A percentile compares a stretch with the other conserved stretches of the same genome.
Evolutionary conservation across 495 filamentous ascomycete species (phyloP).

Genomic region (Pseudomonodictys pantanalensis): DNA sequence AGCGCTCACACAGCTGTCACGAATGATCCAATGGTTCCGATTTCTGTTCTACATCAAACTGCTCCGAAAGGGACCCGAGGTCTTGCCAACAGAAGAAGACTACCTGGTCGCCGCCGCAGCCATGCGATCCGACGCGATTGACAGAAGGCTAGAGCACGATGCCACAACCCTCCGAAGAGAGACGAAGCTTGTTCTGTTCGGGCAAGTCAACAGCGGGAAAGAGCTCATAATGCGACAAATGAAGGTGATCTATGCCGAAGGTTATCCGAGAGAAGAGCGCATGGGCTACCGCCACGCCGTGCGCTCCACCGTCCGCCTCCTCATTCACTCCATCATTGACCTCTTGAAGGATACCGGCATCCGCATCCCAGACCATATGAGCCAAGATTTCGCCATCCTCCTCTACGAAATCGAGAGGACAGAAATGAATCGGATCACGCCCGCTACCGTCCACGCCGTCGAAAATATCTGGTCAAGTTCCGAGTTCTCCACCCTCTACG

Average conservation of each 20-base stretch:
- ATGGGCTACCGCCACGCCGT: constrained; percentile 11
- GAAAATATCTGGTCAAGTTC: constrained; percentile 26
- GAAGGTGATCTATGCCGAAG: constrained; percentile 23
- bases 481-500: constrained; percentile 16
- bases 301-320: constrained; percentile 19
- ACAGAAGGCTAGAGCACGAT: constrained; percentile 23
- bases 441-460: constrained; percentile 17
- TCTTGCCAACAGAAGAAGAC: constrained; percentile 13
- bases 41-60: constrained; percentile 25
- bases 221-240: constrained; percentile 31
- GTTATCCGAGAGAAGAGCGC: constrained; percentile 24
- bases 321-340: constrained; percentile 28
- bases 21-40: constrained; percentile 30
- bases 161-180: constrained; percentile 20
- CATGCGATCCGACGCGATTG: constrained; percentile 28
- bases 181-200: constrained; percentile 28
- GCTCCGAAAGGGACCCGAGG: not conserved
- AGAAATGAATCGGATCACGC: constrained; percentile 9
- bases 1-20: constrained; percentile 10
- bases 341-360: constrained; percentile 28
- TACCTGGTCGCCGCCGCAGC: constrained; percentile 25
- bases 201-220: constrained; percentile 18
- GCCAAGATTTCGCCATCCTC: constrained; percentile 25
- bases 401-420: constrained; percentile 26
- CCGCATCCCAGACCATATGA: constrained; percentile 9